A percentile compares a stretch with the other conserved stretches of the same genome.
Conservation (phyloP, 257 asterid species). For the Cinchona pubescens region DNA sequence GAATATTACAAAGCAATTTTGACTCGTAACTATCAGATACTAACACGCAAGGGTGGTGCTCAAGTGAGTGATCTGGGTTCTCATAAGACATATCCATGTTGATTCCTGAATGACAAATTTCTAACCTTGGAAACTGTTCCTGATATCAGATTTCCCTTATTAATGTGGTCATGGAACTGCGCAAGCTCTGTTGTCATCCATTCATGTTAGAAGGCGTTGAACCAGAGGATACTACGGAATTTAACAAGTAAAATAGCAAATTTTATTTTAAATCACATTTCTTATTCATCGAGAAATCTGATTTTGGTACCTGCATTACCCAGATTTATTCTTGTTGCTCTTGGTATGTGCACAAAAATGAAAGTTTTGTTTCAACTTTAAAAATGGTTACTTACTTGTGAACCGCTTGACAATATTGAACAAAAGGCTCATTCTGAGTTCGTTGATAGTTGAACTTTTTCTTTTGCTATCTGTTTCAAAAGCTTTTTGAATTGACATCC, state of each 20-base stretch:
- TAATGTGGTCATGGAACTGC: slow-evolving; percentile 99
- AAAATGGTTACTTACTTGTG: background rate
- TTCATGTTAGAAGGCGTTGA: slow-evolving; percentile 99
- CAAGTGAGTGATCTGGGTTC: slow-evolving; percentile 53
- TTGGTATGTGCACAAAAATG: background rate
- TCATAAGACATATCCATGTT: slow-evolving; percentile 20
- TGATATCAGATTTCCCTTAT: slow-evolving; percentile 75
- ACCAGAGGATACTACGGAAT: slow-evolving; percentile 81
- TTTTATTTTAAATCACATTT: slow-evolving; percentile 17
- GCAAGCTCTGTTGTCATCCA: slow-evolving; percentile 97
- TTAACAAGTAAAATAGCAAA: slow-evolving; percentile 53
- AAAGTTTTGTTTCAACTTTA: background rate
- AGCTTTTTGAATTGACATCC: background rate
- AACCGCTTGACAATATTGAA: background rate
- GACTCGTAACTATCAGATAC: slow-evolving; percentile 90
- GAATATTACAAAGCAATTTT: slow-evolving; percentile 94
- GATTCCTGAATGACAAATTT: slow-evolving; percentile 12
- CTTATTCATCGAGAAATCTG: slow-evolving; percentile 16
- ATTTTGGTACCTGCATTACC: background rate
- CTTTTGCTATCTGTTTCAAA: background rate
- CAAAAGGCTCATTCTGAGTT: background rate
- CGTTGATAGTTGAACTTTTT: background rate
- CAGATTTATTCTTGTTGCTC: background rate
- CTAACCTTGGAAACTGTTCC: slow-evolving; percentile 25
- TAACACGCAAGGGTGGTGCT: slow-evolving; percentile 96